A percentile compares a stretch with the other conserved stretches of the same genome.
These are phyloP conservation scores for Cubamyces sp. DNA, from an alignment of 768 basidiomycete genomes.

Conservation along the genomic window DNA sequence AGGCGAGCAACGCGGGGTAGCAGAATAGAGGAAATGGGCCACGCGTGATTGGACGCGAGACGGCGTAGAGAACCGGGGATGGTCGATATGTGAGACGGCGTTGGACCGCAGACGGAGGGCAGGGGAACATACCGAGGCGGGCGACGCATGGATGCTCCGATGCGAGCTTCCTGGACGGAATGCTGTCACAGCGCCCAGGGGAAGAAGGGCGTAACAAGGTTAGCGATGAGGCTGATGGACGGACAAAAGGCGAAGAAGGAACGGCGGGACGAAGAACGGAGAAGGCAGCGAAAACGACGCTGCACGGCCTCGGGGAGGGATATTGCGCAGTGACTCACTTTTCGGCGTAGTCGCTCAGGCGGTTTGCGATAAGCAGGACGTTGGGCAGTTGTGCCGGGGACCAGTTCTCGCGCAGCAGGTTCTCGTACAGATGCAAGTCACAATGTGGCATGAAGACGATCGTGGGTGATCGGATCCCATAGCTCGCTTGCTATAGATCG, in stretches of 20 bases:
- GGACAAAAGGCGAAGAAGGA: conserved; percentile 11
- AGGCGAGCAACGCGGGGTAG: background rate
- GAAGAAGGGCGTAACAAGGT: conserved; percentile 8
- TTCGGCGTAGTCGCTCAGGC: conserved; percentile 65
- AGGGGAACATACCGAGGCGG: conserved; percentile 50
- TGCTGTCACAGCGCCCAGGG: conserved; percentile 42
- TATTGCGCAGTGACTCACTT: conserved; percentile 46
- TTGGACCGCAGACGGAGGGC: conserved; percentile 17
- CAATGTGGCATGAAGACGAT: conserved; percentile 83
- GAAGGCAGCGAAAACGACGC: conserved; percentile 1
- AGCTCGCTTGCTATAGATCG: conserved; percentile 38
- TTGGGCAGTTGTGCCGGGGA: conserved; percentile 45
- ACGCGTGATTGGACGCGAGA: conserved; percentile 1
- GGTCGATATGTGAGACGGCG: conserved; percentile 10
- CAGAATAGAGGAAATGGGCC: background rate
- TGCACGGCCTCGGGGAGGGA: conserved; percentile 11
- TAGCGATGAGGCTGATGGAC: conserved; percentile 20
- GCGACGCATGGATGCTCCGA: conserved; percentile 55
- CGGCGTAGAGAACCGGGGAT: background rate
- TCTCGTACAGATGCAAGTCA: conserved; percentile 71
- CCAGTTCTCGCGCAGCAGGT: conserved; percentile 66
- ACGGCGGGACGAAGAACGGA: background rate
- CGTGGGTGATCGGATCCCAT: conserved; percentile 48
- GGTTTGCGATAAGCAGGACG: conserved; percentile 67
- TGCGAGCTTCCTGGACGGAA: conserved; percentile 53